phyloP scores from a whole-genome alignment of 2,329 filamentous ascomycete species.

The Incumbomyces lentus region DNA sequence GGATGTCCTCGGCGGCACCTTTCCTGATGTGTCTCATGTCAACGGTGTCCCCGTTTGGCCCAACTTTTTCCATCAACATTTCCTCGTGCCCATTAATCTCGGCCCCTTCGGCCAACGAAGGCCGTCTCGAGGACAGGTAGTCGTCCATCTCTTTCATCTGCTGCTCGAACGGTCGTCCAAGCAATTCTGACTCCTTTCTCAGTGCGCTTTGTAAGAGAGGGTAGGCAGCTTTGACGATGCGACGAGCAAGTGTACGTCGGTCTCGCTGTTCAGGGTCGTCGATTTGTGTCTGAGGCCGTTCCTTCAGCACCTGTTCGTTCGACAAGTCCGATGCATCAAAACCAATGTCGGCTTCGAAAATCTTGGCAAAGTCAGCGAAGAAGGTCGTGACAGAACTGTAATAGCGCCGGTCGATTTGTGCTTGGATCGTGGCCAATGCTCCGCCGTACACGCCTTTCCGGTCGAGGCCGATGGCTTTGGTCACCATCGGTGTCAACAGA shows the following conservation, averaged over 20 bases:
- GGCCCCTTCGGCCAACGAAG: slow-evolving; percentile 32
- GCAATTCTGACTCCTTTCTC: slow-evolving; percentile 71
- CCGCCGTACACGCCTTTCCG: slow-evolving; percentile 39
- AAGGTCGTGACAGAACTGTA: slow-evolving; percentile 54
- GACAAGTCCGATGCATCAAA: slow-evolving; percentile 38
- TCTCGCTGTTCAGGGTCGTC: slow-evolving; percentile 59
- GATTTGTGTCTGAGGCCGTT: slow-evolving; percentile 36
- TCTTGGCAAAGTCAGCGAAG: slow-evolving; percentile 46
- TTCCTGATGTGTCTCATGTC: slow-evolving; percentile 26
- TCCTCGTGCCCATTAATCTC: background rate
- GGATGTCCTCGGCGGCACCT: slow-evolving; percentile 6
- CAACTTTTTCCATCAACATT: background rate
- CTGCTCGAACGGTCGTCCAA: slow-evolving; percentile 56
- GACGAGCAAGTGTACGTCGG: slow-evolving; percentile 73
- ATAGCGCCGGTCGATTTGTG: slow-evolving; percentile 44
- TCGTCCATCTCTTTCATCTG: slow-evolving; percentile 65
- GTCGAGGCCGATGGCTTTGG: slow-evolving; percentile 63
- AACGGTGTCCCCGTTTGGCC: slow-evolving; percentile 28
- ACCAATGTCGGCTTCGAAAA: slow-evolving; percentile 46
- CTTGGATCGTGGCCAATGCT: slow-evolving; percentile 43
- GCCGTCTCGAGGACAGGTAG: slow-evolving; percentile 47
- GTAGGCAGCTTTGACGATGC: slow-evolving; percentile 76
- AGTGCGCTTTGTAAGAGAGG: slow-evolving; percentile 65
- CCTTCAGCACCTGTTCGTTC: slow-evolving; percentile 39
- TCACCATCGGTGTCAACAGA: slow-evolving; percentile 65